Conservation (phyloP, 108 stramenopile species). For the Cyclotella baltica region DNA sequence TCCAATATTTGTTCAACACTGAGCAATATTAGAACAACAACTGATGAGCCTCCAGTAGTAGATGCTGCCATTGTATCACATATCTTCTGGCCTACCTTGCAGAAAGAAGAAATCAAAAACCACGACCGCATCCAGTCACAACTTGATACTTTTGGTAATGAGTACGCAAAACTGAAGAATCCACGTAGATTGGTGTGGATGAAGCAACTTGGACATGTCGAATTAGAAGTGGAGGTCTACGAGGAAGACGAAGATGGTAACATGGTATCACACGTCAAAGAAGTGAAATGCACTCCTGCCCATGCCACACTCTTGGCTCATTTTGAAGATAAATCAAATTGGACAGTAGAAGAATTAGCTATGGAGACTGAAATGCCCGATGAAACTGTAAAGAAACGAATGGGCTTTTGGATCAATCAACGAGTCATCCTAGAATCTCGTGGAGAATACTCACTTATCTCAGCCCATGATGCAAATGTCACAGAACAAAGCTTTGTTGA, state of each 20-base stretch:
- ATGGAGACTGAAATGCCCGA: conserved; percentile 77
- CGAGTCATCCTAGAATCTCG: conserved; percentile 69
- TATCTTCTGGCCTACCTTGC: conserved; percentile 97
- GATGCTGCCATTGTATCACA: conserved; percentile 93
- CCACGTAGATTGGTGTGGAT: conserved; percentile 92
- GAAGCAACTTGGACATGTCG: conserved; percentile 86
- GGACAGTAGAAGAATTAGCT: conserved; percentile 79
- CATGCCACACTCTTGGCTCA: conserved; percentile 93
- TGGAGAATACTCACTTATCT: conserved; percentile 23
- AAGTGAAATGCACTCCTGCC: conserved; percentile 87
- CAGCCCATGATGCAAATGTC: conserved; percentile 52
- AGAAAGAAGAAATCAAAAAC: conserved; percentile 79
- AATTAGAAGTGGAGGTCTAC: conserved; percentile 91
- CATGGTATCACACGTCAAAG: conserved; percentile 58
- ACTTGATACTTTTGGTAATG: conserved; percentile 72
- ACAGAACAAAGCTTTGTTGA: conserved; percentile 59
- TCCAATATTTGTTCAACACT: conserved; percentile 78
- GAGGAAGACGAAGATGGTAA: conserved; percentile 65
- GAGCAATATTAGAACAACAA: conserved; percentile 40
- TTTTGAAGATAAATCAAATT: conserved; percentile 83
- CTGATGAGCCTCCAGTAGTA: conserved; percentile 48
- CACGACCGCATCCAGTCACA: conserved; percentile 80
- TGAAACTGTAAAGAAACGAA: conserved; percentile 72
- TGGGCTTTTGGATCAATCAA: conserved; percentile 88
- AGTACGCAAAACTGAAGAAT: conserved; percentile 91